These are phyloP conservation scores for Pythium rishiriense DNA, from an alignment of 352 stramenopile genomes.

Conservation along the genomic window DNA sequence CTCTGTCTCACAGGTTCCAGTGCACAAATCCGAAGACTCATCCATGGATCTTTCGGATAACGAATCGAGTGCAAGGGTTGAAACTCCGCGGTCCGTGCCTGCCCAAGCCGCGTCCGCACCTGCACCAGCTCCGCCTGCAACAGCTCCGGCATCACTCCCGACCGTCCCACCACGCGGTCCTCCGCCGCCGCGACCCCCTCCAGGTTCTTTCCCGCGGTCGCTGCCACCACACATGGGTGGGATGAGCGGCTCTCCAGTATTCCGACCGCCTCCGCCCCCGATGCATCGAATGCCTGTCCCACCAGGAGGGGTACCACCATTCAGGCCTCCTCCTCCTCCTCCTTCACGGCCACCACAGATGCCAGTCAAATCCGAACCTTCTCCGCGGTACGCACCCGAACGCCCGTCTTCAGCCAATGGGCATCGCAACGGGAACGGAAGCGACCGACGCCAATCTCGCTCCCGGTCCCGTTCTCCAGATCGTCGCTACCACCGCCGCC, in stretches of 20 bases:
- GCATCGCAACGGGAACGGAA: not conserved
- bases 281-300: conserved; percentile 4
- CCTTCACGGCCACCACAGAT: conserved; percentile 11
- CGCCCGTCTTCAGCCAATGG: conserved; percentile 3
- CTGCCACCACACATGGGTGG: conserved; percentile 20
- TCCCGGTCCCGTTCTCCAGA: conserved; percentile 26
- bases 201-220: conserved; percentile 10
- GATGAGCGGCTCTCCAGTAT: not conserved
- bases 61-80: conserved; percentile 21
- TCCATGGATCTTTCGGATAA: conserved; percentile 74
- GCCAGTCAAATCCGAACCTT: conserved; percentile 4
- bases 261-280: conserved; percentile 12
- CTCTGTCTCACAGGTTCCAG: not conserved
- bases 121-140: not conserved
- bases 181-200: conserved; percentile 3
- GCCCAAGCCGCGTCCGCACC: not conserved
- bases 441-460: conserved; percentile 8
- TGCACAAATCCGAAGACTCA: conserved; percentile 51
- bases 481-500: conserved; percentile 1
- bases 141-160: conserved; percentile 3
- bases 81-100: not conserved
- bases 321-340: conserved; percentile 20
- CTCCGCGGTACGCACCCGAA: conserved; percentile 6
- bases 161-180: not conserved
- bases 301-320: conserved; percentile 12